Evolutionary conservation across 1,284 basidiomycete species (phyloP), one percentile per base, ranked within the genome.

Genomic region (Volvariella volvacea): DNA sequence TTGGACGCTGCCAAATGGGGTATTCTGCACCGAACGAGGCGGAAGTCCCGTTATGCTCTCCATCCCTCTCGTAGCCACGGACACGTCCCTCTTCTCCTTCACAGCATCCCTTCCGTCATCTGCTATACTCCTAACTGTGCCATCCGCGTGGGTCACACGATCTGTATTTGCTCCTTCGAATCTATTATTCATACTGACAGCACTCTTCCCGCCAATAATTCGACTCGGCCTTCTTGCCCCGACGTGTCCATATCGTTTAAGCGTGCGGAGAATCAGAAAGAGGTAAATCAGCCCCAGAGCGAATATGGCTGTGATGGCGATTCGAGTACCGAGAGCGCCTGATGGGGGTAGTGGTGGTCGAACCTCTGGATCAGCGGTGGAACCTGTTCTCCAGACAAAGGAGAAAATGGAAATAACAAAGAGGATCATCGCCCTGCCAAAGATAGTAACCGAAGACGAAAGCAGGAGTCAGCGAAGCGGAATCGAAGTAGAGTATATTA

Each of bases 311-410:
- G 83, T 78, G 42, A 88, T 66, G 0, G 66, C 65, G 19, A 83
- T 65, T 12, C 85, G 73, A 2, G 80, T 70, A 4, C 67, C 76
- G 10, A 84, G 60, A 1, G 68, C 71, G 0, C 55, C 57, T 7
- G 50, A 46, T 1, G 54, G 41, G 2, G 57, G 51, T 8, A 72
- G 53, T 9, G 64, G 61, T 2, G 58, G 46, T 9, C 61, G 55
- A 20, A 63, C 56, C 1, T 55, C 45, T 3, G 74, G 68, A 50
- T 84, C 75, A 2, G 55, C 42, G 1, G 62, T 59, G 0, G 77
- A 70, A 12, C 80, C 84, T 0, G 77, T 78, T 36, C 82, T 76
- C 85, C 85, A 88, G 33, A 86, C 76, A 52, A 76, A 88, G 3
- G 78, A 71, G 15, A 87, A 65, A 50, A 88, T 83, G n/a, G 81